Percentiles rank a stretch among this genome's conserved stretches.
Conservation (phyloP, 768 basidiomycete species). For the Roridomyces roridus region DNA sequence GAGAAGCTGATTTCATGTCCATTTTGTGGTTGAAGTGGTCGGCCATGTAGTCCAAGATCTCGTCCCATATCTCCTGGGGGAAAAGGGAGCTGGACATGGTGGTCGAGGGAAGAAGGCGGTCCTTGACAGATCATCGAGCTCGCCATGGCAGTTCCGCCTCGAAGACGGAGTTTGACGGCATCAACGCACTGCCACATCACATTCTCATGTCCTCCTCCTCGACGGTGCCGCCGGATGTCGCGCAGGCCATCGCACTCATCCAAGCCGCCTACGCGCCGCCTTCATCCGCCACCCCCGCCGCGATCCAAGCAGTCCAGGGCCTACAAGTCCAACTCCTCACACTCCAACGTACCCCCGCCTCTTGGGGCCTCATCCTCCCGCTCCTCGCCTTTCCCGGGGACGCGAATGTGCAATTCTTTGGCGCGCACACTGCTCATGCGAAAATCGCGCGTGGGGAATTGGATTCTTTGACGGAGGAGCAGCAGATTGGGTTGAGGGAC, state of each 20-base stretch:
- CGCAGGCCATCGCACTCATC: slow-evolving; percentile 20
- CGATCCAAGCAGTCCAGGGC: slow-evolving; percentile 41
- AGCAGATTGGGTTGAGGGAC: slow-evolving; percentile 6
- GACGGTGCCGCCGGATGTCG: slow-evolving; percentile 8
- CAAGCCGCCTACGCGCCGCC: slow-evolving; percentile 40
- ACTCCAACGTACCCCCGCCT: slow-evolving; percentile 51
- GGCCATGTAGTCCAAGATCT: no score
- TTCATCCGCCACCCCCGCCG: slow-evolving; percentile 42
- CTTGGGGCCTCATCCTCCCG: slow-evolving; percentile 85
- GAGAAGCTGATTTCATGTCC: no score
- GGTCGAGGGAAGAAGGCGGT: no score
- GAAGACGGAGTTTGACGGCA: no score
- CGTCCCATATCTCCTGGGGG: no score
- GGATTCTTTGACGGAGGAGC: background rate
- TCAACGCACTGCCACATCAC: no score
- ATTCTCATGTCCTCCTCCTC: background rate
- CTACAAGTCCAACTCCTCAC: slow-evolving; percentile 41
- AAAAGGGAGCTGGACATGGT: no score
- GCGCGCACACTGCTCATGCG: slow-evolving; percentile 91
- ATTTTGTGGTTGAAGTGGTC: no score
- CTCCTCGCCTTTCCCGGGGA: slow-evolving; percentile 69
- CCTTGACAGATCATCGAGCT: no score
- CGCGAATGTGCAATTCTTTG: slow-evolving; percentile 91
- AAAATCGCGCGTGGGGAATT: slow-evolving; percentile 82
- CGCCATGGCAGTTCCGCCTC: no score